These are phyloP conservation scores for Periconia digitata DNA, from an alignment of 2,329 filamentous ascomycete species.

Conservation along the genomic window DNA sequence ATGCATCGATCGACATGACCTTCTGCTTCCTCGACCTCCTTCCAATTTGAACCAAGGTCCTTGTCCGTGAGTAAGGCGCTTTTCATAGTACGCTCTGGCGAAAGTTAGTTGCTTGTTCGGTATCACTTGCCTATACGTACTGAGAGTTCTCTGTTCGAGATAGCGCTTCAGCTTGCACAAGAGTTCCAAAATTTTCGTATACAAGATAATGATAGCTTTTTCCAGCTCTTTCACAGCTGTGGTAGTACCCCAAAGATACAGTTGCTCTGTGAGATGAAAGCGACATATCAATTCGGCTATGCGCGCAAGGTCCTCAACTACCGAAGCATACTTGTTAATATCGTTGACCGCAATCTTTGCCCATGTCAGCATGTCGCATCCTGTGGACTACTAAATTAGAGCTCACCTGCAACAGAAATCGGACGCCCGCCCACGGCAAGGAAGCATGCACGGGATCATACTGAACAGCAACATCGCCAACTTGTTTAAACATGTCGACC, in stretches of 20 bases:
- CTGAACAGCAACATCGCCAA: constrained; percentile 34
- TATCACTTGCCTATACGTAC: constrained; percentile 5
- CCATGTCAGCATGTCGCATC: constrained; percentile 7
- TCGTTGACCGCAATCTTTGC: constrained; percentile 10
- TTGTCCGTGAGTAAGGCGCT: constrained; percentile 7
- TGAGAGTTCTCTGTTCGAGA: constrained; percentile 8
- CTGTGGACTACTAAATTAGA: constrained; percentile 1
- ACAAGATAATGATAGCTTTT: constrained; percentile 11
- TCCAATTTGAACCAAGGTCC: constrained; percentile 5
- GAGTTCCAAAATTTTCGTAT: constrained; percentile 11
- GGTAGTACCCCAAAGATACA: constrained; percentile 8
- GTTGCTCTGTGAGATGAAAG: constrained; percentile 8
- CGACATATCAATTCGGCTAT: constrained; percentile 14
- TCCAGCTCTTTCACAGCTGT: constrained; percentile 6
- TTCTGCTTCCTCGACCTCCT: constrained; percentile 9
- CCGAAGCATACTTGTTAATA: constrained; percentile 1
- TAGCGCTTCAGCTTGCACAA: constrained; percentile 15
- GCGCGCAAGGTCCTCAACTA: constrained; percentile 12
- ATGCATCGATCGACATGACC: constrained; percentile 9
- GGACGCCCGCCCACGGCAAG: constrained; percentile 36
- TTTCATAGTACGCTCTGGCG: constrained; percentile 8
- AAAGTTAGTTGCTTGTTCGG: constrained; percentile 5
- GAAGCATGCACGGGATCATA: constrained; percentile 36
- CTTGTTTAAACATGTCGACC: constrained; percentile 30
- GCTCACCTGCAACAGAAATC: constrained; percentile 33